A percentile compares a stretch with the other conserved stretches of the same genome.
These are phyloP conservation scores for Penicillium brasilianum DNA, from an alignment of 2,329 filamentous ascomycete species.

Conservation along the genomic window DNA sequence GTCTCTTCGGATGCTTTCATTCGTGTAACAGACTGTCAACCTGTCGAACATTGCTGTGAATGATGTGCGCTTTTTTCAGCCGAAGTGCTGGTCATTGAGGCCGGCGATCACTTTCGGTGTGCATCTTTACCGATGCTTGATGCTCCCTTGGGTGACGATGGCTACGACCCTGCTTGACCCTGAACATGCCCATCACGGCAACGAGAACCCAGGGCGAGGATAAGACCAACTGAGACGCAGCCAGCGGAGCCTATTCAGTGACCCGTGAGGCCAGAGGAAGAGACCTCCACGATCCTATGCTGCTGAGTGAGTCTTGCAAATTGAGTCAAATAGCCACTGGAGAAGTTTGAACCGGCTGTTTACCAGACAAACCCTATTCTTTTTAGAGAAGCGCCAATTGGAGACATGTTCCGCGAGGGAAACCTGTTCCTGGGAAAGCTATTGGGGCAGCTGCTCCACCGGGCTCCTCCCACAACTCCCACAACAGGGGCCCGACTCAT, in stretches of 20 bases:
- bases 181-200: neutral
- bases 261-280: neutral
- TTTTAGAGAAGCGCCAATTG: constrained; percentile 25
- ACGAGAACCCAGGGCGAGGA: neutral
- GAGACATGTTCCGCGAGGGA: constrained; percentile 21
- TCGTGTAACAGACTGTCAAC: neutral
- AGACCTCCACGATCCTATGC: neutral
- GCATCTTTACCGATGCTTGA: neutral
- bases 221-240: neutral
- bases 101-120: neutral
- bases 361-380: constrained; percentile 12
- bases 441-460: constrained; percentile 31
- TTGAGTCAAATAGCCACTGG: neutral
- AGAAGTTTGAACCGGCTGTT: neutral
- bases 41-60: neutral
- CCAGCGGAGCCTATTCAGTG: neutral
- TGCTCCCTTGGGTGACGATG: neutral
- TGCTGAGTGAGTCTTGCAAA: neutral
- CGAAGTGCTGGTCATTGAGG: neutral
- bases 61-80: neutral
- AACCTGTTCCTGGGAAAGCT: constrained; percentile 28
- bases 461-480: constrained; percentile 1
- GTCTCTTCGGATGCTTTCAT: neutral
- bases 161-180: neutral
- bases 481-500: constrained; percentile 6